phyloP scores from a whole-genome alignment of 2,329 filamentous ascomycete species.

The Cytospora chrysosperma region DNA sequence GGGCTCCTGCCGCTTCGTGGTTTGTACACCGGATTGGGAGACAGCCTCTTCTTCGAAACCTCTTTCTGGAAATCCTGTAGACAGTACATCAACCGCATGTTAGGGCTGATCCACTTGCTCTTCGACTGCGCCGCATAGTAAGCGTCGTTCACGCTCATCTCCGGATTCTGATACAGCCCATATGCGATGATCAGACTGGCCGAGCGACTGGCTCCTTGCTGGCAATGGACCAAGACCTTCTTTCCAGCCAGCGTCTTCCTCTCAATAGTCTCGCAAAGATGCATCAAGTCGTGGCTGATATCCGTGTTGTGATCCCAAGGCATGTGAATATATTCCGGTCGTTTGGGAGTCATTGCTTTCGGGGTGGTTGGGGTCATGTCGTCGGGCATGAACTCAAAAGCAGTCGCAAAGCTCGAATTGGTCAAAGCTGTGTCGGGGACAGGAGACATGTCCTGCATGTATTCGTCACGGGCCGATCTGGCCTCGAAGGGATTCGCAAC shows the following conservation, averaged over 20 bases:
- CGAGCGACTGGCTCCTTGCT: conserved; percentile 82
- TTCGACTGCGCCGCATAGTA: conserved; percentile 78
- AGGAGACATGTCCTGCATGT: conserved; percentile 41
- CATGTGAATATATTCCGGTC: conserved; percentile 83
- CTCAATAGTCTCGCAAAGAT: conserved; percentile 74
- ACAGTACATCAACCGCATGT: conserved; percentile 91
- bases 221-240: conserved; percentile 79
- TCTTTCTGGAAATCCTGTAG: conserved; percentile 77
- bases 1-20: conserved; percentile 53
- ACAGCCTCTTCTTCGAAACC: conserved; percentile 49
- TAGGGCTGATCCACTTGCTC: conserved; percentile 85
- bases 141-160: conserved; percentile 76
- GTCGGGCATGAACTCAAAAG: conserved; percentile 55
- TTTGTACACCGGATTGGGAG: conserved; percentile 47
- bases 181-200: conserved; percentile 86
- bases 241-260: conserved; percentile 70
- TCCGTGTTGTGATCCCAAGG: conserved; percentile 89
- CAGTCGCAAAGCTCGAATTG: conserved; percentile 57
- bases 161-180: conserved; percentile 75
- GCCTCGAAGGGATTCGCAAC: conserved; percentile 71
- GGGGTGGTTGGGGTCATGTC: conserved; percentile 56
- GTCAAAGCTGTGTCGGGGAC: conserved; percentile 58
- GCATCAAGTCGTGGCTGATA: conserved; percentile 74
- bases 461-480: conserved; percentile 28
- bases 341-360: conserved; percentile 48